phyloP scores from a whole-genome alignment of 371 early-diverging fungal species.

The Saksenaea oblongispora region DNA sequence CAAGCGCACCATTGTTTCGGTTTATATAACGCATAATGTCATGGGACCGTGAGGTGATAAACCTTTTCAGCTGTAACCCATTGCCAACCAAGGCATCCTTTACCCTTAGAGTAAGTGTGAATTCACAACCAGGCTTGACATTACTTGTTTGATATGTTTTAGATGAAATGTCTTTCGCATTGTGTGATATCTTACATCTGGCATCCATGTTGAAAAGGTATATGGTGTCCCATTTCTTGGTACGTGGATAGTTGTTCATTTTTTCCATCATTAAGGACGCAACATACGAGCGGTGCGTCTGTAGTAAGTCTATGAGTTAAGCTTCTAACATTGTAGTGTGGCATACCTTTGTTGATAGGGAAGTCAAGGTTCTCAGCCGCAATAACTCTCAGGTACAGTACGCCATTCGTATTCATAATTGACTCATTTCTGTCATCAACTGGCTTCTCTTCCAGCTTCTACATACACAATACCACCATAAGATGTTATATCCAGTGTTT shows the following conservation, averaged over 20 bases:
- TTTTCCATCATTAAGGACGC: conserved; percentile 13
- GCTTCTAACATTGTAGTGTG: not conserved
- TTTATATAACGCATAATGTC: conserved; percentile 21
- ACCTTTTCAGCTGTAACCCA: not conserved
- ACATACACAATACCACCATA: not conserved
- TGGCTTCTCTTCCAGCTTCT: not conserved
- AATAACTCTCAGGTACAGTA: conserved; percentile 16
- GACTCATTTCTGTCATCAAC: not conserved
- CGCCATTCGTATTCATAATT: not conserved
- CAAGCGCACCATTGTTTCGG: conserved; percentile 26
- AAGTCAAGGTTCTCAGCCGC: conserved; percentile 37
- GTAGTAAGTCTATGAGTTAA: not conserved
- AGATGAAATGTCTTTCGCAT: not conserved
- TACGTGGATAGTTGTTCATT: conserved; percentile 10
- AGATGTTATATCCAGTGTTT: too few relatives aligned
- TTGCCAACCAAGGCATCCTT: not conserved
- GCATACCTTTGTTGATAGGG: conserved; percentile 31
- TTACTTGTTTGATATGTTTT: conserved; percentile 11
- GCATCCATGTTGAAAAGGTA: conserved; percentile 18
- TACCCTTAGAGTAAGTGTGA: conserved; percentile 18
- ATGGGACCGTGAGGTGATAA: not conserved
- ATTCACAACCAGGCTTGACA: conserved; percentile 12
- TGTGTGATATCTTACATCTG: conserved; percentile 13
- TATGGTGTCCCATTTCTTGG: conserved; percentile 13
- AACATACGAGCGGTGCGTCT: conserved; percentile 18